Conservation (phyloP, 1,139 yeast species). For the Blastobotrys petasosporus region DNA sequence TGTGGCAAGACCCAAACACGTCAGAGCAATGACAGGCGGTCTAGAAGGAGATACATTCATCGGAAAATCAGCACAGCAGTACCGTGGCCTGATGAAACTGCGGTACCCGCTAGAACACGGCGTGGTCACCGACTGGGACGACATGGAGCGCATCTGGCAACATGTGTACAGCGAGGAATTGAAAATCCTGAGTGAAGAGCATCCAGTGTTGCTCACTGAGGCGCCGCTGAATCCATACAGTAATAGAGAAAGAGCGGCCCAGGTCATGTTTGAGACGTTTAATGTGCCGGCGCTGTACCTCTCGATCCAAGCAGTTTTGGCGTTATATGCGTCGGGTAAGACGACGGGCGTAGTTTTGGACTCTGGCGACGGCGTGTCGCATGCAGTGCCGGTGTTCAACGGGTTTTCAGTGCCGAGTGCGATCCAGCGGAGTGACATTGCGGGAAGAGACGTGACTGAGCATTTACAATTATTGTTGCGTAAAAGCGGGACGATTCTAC, state of each 20-base stretch:
- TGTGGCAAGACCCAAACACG: constrained; percentile 79
- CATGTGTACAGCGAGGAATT: constrained; percentile 56
- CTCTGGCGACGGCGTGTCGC: constrained; percentile 88
- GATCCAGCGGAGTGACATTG: constrained; percentile 69
- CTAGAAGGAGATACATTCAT: constrained; percentile 58
- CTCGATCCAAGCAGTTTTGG: constrained; percentile 75
- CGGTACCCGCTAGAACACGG: constrained; percentile 79
- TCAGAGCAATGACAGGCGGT: constrained; percentile 80
- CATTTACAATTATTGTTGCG: constrained; percentile 63
- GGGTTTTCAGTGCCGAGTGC: constrained; percentile 78
- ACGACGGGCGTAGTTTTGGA: constrained; percentile 89
- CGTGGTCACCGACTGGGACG: constrained; percentile 76
- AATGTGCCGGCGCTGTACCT: constrained; percentile 83
- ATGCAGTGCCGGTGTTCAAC: constrained; percentile 82
- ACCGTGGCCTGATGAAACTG: constrained; percentile 67
- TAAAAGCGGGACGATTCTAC: constrained; percentile 56
- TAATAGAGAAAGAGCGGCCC: constrained; percentile 70
- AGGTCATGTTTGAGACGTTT: constrained; percentile 75
- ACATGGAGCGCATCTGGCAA: constrained; percentile 74
- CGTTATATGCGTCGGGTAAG: constrained; percentile 82
- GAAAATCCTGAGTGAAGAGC: constrained; percentile 74
- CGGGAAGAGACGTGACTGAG: constrained; percentile 82
- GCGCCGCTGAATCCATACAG: constrained; percentile 76
- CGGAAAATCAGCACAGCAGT: constrained; percentile 67
- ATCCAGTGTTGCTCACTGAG: constrained; percentile 82